Evolutionary conservation across 495 filamentous ascomycete species (phyloP).

Genomic region (Aspergillus cristatus): DNA sequence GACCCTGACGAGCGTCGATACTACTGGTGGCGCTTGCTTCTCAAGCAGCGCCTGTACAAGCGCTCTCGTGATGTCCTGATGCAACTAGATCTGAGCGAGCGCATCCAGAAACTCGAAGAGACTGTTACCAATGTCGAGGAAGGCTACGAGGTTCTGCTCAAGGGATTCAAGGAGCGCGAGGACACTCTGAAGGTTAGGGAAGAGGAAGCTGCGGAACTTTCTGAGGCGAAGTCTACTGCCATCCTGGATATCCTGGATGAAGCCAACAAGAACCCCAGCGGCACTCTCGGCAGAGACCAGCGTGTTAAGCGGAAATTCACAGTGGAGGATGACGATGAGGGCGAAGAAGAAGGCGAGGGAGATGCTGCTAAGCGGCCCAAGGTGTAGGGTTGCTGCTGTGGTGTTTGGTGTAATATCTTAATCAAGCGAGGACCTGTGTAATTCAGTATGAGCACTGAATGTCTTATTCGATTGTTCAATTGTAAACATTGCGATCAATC

Average conservation of each 20-base stretch:
- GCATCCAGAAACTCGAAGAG: conserved; percentile 73
- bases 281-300: conserved; percentile 12
- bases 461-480: neutral
- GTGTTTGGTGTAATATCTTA: no score
- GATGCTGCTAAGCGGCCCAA: conserved; percentile 29
- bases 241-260: conserved; percentile 10
- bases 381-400: conserved; percentile 12
- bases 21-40: conserved; percentile 72
- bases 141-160: conserved; percentile 66
- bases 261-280: conserved; percentile 14
- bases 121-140: conserved; percentile 68
- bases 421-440: no score
- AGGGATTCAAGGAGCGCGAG: conserved; percentile 36
- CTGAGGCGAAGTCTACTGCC: conserved; percentile 11
- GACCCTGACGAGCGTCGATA: conserved; percentile 55
- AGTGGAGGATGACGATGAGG: conserved; percentile 39
- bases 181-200: conserved; percentile 13
- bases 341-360: conserved; percentile 33
- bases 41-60: conserved; percentile 72
- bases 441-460: neutral
- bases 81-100: conserved; percentile 67
- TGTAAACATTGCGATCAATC: neutral
- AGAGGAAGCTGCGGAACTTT: conserved; percentile 14
- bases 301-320: conserved; percentile 40
- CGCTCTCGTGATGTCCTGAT: conserved; percentile 68